Base-by-base conservation (phyloP, 2,329 filamentous ascomycete genomes). In the Claviceps spartinae region DNA sequence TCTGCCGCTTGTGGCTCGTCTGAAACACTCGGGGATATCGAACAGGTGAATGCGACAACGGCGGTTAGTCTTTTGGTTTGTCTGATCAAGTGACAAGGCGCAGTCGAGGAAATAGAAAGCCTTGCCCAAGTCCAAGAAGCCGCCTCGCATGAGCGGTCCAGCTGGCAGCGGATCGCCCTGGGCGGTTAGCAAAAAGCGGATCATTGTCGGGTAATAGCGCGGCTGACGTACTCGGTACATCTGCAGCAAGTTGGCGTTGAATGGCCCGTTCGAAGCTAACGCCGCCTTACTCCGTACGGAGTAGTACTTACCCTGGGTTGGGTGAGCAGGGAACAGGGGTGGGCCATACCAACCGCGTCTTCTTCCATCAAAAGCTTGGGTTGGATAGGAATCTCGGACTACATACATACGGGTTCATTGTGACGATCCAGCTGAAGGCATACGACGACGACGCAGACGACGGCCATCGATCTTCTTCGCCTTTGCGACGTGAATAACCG, bases 271-370 rank as follows among this genome's bases (percentile, higher is more conserved):
- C 8, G n/a, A 47, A 36, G 45, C 26, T 36, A 36, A 37, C 42
- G 13, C 13, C 34, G 22, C 37, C 20, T 34, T 30, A 30, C 18
- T 18, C 18, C 18, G 18, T n/a, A n/a, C n/a, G n/a, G n/a, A n/a
- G n/a, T 18, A 18, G 18, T 18, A 20, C 16, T 34, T 34, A 34
- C 5, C n/a, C 51, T 49, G 47, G 11, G 13, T 42, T 20, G 20
- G 22, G 13, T 42, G 37, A 11, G 4, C 30, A 34, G 30, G 30
- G 30, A 34, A 34, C 51, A 50, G 47, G 47, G 43, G 53, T 52
- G 47, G 53, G 24, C 30, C 45, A 36, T 34, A 34, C 50, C 50
- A 40, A 20, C 47, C 50, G 44, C 53, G 53, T 52, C 50, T 54
- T 47, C 26, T 36, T 34, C 24, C n/a, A 43, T 50, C 50, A 54